Base-by-base conservation (phyloP, 495 filamentous ascomycete species). In the Xylaria palmicola region DNA sequence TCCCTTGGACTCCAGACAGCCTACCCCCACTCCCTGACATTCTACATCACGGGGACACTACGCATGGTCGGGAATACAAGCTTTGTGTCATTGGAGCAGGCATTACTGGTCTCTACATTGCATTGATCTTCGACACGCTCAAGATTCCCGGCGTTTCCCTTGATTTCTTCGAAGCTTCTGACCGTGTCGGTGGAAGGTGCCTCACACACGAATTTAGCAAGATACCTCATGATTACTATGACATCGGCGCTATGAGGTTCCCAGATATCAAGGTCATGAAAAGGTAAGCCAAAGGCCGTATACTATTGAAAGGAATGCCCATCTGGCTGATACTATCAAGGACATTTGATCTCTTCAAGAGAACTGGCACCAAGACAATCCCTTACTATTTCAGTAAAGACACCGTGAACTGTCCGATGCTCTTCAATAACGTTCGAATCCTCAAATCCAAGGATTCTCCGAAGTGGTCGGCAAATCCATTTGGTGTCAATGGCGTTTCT, bases 211-310 rank as follows among this genome's bases (percentile, higher is more conserved):
- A 65, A 3, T 75, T 76, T 58, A 40, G 27, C 9, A 27, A 69
- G 37, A 30, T 54, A 26, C 40, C 43, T 13, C 73, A 75, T 34
- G 60, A 77, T 52, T 79, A 80, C 61, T 80, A 72, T 54, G 77
- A 80, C 63, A 68, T 75, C 24, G 78, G 77, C 1, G 75, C 74
- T 2, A 79, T 78, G 76, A 59, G 77, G 30, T 77, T 68, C 56
- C 77, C 77, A 4, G 32, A 74, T 13, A 73, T 51, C 24, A 27
- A 40, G 0, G 37, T 71, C 29, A 75, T 75, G 73, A 20, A 9
- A 20, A 22, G 47, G 47, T 50, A 22, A 50, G 30, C 7, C 32
- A 36, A 12, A 36, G 32, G 6, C 32, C 12, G 6, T 36, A 36
- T 6, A 36, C 32, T 36, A 36, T 6, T 12, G 6, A n/a, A 36